Evolutionary conservation across 2,329 filamentous ascomycete genomes (phyloP), one percentile per base, ranked within the genome.

Genomic region (Fusarium equiseti): DNA sequence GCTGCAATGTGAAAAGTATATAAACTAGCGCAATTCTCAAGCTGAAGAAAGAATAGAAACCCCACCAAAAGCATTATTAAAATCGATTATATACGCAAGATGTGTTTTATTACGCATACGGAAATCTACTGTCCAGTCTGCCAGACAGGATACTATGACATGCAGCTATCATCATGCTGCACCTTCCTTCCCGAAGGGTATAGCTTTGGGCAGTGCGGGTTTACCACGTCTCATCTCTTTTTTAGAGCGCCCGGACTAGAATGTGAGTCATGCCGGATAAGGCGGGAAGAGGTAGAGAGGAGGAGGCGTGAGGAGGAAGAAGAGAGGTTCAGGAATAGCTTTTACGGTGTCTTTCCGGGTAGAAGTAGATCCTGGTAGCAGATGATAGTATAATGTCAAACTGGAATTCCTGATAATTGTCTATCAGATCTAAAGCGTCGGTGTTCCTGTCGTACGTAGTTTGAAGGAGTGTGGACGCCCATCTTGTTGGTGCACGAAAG

Each of bases 341-440:
- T 38, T 38, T 38, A 38, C 35, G 35, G 35, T 11, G 11, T 11
- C 7, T 38, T 38, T 11, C 35, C 35, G 5, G 35, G 35, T 18
- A 38, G 35, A 38, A 38, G 18, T 3, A 38, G 4, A 12, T 38
- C 35, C 18, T n/a, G 5, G 3, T n/a, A 38, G 18, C 18, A 38
- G 5, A 12, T n/a, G 10, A n/a, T n/a, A 4, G 6, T 38, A 2
- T 0, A 38, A 3, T 7, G 2, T 1, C n/a, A n/a, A 12, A n/a
- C 3, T 4, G 0, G 3, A 7, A 7, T 7, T 38, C 3, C 4
- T 12, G 18, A 38, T 18, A 12, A n/a, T 3, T 4, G 10, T 11
- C 0, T 38, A 1, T 18, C 9, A 38, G 11, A 11, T 3, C 10
- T 27, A 11, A 5, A 27, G 3, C 27, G 10, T 11, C 10, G 10